phyloP scores from a whole-genome alignment of 495 filamentous ascomycete genomes.

The Usnea hakonensis region DNA sequence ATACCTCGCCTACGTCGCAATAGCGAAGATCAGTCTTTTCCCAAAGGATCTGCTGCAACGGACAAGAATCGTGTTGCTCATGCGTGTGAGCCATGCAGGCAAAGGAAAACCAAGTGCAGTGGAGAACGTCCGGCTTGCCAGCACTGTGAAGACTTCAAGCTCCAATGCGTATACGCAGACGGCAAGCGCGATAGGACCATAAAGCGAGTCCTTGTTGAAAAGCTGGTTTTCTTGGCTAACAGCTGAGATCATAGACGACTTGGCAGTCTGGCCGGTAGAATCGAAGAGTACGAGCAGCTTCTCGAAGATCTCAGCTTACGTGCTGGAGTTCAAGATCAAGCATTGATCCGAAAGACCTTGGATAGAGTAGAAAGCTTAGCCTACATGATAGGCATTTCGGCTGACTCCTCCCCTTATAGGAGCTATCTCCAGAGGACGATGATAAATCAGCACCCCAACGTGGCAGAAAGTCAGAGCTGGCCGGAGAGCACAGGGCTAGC shows the following conservation, averaged over 20 bases:
- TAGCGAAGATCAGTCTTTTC: conserved; percentile 23
- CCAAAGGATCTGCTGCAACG: conserved; percentile 8
- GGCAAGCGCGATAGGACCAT: conserved; percentile 52
- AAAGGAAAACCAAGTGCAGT: conserved; percentile 58
- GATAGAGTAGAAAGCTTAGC: conserved; percentile 6
- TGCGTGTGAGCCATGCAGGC: conserved; percentile 67
- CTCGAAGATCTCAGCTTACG: conserved; percentile 34
- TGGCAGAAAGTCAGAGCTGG: conserved; percentile 16
- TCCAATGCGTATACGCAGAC: conserved; percentile 46
- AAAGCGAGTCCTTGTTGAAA: conserved; percentile 34
- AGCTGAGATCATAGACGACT: conserved; percentile 29
- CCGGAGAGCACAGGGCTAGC: conserved; percentile 28
- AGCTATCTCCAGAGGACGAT: conserved; percentile 13
- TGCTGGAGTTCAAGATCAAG: conserved; percentile 31
- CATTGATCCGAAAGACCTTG: conserved; percentile 29
- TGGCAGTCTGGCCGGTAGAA: conserved; percentile 39
- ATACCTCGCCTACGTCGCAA: conserved; percentile 35
- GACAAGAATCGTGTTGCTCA: conserved; percentile 36
- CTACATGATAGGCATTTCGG: not conserved
- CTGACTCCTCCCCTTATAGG: conserved; percentile 15
- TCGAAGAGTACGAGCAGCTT: conserved; percentile 43
- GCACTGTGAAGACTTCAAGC: conserved; percentile 48
- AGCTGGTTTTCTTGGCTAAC: conserved; percentile 14
- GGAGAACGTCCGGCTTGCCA: conserved; percentile 51
- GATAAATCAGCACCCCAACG: not conserved